Evolutionary conservation across 345 rosid genomes (phyloP).

Genomic region (Carallia pectinifolia): DNA sequence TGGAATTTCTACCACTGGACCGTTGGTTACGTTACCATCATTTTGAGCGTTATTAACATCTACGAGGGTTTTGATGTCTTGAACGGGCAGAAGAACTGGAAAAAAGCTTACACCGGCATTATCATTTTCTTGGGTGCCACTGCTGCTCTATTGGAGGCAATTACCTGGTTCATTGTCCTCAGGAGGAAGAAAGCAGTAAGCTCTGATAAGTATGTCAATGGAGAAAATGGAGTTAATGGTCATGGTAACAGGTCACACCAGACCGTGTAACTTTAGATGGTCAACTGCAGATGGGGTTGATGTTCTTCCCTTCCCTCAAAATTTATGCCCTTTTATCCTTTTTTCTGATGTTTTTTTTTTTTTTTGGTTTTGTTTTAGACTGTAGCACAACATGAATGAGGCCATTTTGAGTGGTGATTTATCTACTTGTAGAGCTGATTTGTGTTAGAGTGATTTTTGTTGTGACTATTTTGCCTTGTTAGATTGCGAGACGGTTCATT

Average conservation of each 20-base stretch:
- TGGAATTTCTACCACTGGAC: constrained; percentile 91
- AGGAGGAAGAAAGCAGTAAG: constrained; percentile 45
- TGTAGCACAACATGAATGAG: too few relatives aligned
- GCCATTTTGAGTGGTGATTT: too few relatives aligned
- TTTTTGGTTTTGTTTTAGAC: too few relatives aligned
- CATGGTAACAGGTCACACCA: constrained; percentile 28
- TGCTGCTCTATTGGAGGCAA: constrained; percentile 50
- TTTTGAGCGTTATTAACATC: constrained; percentile 58
- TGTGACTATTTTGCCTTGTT: too few relatives aligned
- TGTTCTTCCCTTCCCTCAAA: too few relatives aligned
- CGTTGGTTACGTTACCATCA: constrained; percentile 63
- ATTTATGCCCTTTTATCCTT: too few relatives aligned
- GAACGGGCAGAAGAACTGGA: constrained; percentile 58
- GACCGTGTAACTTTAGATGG: neutral
- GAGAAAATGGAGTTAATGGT: too few relatives aligned
- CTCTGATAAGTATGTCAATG: constrained; percentile 21
- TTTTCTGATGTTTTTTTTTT: too few relatives aligned
- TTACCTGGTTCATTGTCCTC: constrained; percentile 74
- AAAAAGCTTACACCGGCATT: constrained; percentile 48
- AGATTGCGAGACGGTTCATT: too few relatives aligned
- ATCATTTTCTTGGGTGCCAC: constrained; percentile 52
- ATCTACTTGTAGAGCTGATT: too few relatives aligned
- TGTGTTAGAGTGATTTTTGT: too few relatives aligned
- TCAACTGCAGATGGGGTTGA: neutral
- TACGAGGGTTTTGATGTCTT: constrained; percentile 67